Base-by-base conservation (phyloP, 306 rosid genomes). In the Quercus rubra region DNA sequence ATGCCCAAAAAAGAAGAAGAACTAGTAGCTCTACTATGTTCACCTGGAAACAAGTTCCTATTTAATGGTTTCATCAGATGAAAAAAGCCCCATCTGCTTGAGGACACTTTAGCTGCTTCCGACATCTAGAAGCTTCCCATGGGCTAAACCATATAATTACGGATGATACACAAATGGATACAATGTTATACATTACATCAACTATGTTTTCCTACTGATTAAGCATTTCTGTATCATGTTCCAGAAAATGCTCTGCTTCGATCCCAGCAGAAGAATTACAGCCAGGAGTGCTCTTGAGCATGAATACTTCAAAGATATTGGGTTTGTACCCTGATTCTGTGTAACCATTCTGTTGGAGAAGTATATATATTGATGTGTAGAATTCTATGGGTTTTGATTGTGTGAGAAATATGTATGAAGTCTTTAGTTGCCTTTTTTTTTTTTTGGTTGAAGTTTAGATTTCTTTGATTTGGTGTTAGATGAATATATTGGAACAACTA, bases 211-310 rank as follows among this genome's bases (percentile, higher is more conserved):
- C 7, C 18, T 57, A n/a, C 56, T 12, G 46, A 74, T 59, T 23
- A 74, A 71, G 67, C 67, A 69, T 74, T 35, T 64, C 61, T 62
- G 12, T 82, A 8, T 75, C 70, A 5, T 78, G 43, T 80, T 83
- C 49, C 97, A 95, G 99, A 90, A 92, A 83, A 95, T 95, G 99
- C 96, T 95, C 28, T 92, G 93, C 91, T 85, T 95, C 90, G 99
- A 95, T 85, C 99, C 99, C 74, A 95, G 82, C 87, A 93, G 89
- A 84, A 90, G 99, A 84, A 89, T 95, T 52, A 95, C 94, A 0
- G 99, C 99, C 80, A 84, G 98, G 92, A 89, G 83, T 79, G 98
- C 98, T 73, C 96, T 95, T 18, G 97, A 93, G 91, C 99, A 95
- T 70, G 99, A 93, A 78, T 95, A 93, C 86, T 95, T 95, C 94